Evolutionary conservation across 2,329 filamentous ascomycete genomes (phyloP).

Genomic region (Apiospora sp.): DNA sequence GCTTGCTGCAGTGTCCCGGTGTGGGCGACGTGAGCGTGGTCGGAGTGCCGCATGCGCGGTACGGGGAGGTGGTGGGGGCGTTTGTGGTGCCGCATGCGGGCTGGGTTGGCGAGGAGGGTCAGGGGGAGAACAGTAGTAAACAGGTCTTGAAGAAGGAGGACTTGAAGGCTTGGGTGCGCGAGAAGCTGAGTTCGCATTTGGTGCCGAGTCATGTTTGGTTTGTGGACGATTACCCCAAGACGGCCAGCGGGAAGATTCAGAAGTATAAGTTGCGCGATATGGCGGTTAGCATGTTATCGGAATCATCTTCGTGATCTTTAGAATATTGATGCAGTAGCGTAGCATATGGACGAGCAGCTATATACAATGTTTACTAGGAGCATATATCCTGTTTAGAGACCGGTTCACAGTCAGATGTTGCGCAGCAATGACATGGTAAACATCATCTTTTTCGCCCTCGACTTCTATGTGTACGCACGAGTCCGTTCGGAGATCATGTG

Average conservation of each 20-base stretch:
- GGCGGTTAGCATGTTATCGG: slow-evolving; percentile 46
- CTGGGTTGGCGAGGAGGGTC: slow-evolving; percentile 39
- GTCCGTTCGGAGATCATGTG: too few species aligned
- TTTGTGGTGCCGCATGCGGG: slow-evolving; percentile 71
- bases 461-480: too few species aligned
- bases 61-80: slow-evolving; percentile 87
- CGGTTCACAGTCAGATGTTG: too few species aligned
- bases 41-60: slow-evolving; percentile 80
- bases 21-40: slow-evolving; percentile 84
- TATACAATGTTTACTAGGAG: too few species aligned
- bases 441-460: too few species aligned
- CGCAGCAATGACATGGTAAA: too few species aligned
- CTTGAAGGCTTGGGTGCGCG: slow-evolving; percentile 76
- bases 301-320: neutral
- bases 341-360: neutral
- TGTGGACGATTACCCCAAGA: slow-evolving; percentile 87
- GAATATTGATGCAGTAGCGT: too few species aligned
- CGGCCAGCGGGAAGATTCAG: slow-evolving; percentile 95
- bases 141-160: slow-evolving; percentile 60
- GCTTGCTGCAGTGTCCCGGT: slow-evolving; percentile 74
- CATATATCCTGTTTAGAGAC: too few species aligned
- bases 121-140: slow-evolving; percentile 27
- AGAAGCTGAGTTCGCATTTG: slow-evolving; percentile 75
- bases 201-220: slow-evolving; percentile 93
- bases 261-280: slow-evolving; percentile 85